Percentiles rank a stretch among this genome's conserved stretches.
Conservation (phyloP, 2,329 filamentous ascomycete species). For the Pseudocercospora fuligena region DNA sequence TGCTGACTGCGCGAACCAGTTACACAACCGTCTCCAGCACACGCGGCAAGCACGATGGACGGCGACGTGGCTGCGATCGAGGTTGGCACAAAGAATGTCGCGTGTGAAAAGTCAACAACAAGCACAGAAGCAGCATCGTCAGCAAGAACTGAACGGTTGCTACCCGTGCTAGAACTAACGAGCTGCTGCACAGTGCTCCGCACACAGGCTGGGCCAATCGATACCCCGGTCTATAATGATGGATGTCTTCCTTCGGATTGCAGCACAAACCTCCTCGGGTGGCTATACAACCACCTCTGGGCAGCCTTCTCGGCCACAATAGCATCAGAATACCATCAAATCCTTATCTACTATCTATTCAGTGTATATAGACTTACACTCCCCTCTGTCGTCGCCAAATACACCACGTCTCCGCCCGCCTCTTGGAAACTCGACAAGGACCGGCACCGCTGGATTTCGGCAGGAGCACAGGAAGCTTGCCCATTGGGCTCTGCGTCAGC, state of each 20-base stretch:
- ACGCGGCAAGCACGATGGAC: neutral
- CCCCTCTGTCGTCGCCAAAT: too few relatives aligned
- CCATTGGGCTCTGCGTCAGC: neutral
- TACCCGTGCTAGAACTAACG: neutral
- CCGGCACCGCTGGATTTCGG: neutral
- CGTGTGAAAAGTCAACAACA: neutral
- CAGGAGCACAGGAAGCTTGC: neutral
- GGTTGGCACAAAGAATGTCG: neutral
- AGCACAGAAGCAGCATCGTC: neutral
- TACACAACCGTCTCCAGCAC: neutral
- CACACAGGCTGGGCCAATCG: neutral
- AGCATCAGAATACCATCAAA: too few relatives aligned
- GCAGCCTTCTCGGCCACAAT: too few relatives aligned
- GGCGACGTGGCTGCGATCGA: neutral
- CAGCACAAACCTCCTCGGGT: neutral
- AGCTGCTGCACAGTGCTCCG: neutral
- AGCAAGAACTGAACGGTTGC: neutral
- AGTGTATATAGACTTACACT: too few relatives aligned
- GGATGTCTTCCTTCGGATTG: neutral
- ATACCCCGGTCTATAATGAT: neutral
- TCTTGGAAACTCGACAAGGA: too few relatives aligned
- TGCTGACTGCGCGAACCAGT: slow-evolving; percentile 3
- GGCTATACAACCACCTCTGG: too few relatives aligned
- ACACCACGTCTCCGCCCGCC: too few relatives aligned
- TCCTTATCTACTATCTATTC: too few relatives aligned